Percentiles rank a stretch among this genome's conserved stretches.
phyloP scores from a whole-genome alignment of 2,329 filamentous ascomycete species.

The Alternaria incomplexa region DNA sequence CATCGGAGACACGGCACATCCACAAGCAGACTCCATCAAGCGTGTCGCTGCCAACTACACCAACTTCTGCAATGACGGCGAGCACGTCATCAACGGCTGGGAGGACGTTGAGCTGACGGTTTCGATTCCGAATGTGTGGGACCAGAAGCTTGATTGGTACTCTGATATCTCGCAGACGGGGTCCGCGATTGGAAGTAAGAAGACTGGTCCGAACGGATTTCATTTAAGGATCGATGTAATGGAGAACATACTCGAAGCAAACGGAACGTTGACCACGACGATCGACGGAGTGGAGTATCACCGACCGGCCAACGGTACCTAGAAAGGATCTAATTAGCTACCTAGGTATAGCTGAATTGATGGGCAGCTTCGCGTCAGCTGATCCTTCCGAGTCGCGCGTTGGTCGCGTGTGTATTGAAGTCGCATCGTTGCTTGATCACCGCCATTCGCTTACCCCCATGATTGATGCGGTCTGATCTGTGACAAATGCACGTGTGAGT shows the following conservation, averaged over 20 bases:
- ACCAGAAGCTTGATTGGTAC: constrained; percentile 46
- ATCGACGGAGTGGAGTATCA: constrained; percentile 46
- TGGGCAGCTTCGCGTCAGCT: background rate
- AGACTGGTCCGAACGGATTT: constrained; percentile 49
- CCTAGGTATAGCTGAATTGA: background rate
- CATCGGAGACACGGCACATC: background rate
- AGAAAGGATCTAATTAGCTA: background rate
- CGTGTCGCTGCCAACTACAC: constrained; percentile 46
- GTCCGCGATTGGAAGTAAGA: constrained; percentile 42
- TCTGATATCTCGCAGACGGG: constrained; percentile 50
- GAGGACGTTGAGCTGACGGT: constrained; percentile 43
- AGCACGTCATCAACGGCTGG: constrained; percentile 40
- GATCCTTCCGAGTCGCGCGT: background rate
- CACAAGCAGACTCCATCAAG: constrained; percentile 9
- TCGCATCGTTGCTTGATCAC: background rate
- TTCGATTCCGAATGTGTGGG: constrained; percentile 16
- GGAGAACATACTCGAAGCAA: constrained; percentile 51
- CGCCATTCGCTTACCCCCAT: background rate
- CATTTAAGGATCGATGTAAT: constrained; percentile 50
- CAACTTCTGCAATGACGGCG: constrained; percentile 48
- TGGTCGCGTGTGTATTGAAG: background rate
- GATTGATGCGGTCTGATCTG: background rate
- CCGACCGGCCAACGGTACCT: constrained; percentile 49
- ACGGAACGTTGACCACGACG: constrained; percentile 50
- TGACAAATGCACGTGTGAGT: background rate